A percentile compares a stretch with the other conserved stretches of the same genome.
These are phyloP conservation scores for Debaryomyces maramus DNA, from an alignment of 805 yeast species.

Conservation along the genomic window DNA sequence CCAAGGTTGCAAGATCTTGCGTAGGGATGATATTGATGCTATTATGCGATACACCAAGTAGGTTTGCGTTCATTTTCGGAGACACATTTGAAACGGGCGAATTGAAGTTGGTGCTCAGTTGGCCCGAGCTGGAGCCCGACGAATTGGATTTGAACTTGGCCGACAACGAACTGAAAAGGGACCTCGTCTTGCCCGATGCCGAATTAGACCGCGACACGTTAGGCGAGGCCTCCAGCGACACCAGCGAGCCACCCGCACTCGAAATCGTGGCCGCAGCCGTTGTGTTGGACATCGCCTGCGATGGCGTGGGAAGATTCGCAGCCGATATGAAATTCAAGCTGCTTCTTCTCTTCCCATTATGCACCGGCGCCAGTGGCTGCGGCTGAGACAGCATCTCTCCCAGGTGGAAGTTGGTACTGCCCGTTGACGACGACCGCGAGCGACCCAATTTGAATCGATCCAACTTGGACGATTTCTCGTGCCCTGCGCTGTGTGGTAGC, in stretches of 20 bases:
- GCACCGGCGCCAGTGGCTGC: background rate
- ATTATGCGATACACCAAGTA: slow-evolving; percentile 6
- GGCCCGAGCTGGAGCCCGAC: slow-evolving; percentile 6
- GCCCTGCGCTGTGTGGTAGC: background rate
- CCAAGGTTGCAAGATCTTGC: slow-evolving; percentile 23
- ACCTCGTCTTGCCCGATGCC: slow-evolving; percentile 19
- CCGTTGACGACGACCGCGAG: background rate
- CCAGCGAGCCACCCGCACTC: background rate
- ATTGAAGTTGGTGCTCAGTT: slow-evolving; percentile 1
- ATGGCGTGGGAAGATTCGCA: slow-evolving; percentile 12
- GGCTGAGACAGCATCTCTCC: background rate
- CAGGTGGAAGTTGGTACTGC: background rate
- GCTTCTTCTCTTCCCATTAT: background rate
- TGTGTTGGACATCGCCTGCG: slow-evolving; percentile 16
- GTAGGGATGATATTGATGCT: background rate
- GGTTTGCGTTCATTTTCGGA: slow-evolving; percentile 15
- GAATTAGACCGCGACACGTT: slow-evolving; percentile 17
- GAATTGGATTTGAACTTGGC: slow-evolving; percentile 36
- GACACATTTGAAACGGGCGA: slow-evolving; percentile 4
- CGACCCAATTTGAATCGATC: background rate
- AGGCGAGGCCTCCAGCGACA: slow-evolving; percentile 9
- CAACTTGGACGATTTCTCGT: background rate
- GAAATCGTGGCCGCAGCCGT: background rate
- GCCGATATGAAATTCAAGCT: no score
- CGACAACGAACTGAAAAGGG: slow-evolving; percentile 40